phyloP scores from a whole-genome alignment of 2,329 filamentous ascomycete genomes.

The Hypoxylon sp. region DNA sequence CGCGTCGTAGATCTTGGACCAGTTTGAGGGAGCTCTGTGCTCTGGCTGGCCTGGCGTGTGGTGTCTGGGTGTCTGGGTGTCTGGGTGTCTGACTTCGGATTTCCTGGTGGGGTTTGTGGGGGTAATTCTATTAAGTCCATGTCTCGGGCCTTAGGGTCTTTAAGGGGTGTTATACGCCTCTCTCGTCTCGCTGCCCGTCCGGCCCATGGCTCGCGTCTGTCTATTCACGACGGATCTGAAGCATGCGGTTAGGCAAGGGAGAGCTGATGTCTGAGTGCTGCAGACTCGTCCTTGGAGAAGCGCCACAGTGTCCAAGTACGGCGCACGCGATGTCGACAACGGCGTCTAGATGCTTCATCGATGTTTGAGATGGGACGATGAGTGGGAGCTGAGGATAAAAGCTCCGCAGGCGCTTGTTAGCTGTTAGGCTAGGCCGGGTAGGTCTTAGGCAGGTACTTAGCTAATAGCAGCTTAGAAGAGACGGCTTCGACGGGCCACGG shows the following conservation, averaged over 20 bases:
- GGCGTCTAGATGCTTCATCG: conserved; percentile 23
- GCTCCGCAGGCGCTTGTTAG: conserved; percentile 26
- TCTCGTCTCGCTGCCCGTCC: conserved; percentile 8
- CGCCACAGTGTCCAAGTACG: conserved; percentile 28
- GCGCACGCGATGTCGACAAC: conserved; percentile 8
- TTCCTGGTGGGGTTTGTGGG: conserved; percentile 22
- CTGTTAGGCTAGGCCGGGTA: too few species aligned
- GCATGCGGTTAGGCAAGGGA: conserved; percentile 16
- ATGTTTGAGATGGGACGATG: conserved; percentile 22
- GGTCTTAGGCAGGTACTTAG: too few species aligned
- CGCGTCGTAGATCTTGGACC: conserved; percentile 36
- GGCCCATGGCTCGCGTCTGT: background rate
- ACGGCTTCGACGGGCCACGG: conserved; percentile 5
- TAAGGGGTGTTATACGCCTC: too few species aligned
- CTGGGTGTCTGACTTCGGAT: too few species aligned
- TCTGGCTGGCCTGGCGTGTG: conserved; percentile 7
- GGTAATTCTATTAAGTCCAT: conserved; percentile 31
- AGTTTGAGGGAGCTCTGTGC: conserved; percentile 27
- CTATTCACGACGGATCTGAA: conserved; percentile 17
- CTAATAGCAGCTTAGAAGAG: too few species aligned
- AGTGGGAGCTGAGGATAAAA: conserved; percentile 18
- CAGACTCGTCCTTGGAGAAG: conserved; percentile 21
- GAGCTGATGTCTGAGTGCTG: conserved; percentile 8
- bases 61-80: background rate
- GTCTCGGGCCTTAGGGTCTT: conserved; percentile 10